Base-by-base conservation (phyloP, 495 filamentous ascomycete genomes). In the Amorphotheca resinae region DNA sequence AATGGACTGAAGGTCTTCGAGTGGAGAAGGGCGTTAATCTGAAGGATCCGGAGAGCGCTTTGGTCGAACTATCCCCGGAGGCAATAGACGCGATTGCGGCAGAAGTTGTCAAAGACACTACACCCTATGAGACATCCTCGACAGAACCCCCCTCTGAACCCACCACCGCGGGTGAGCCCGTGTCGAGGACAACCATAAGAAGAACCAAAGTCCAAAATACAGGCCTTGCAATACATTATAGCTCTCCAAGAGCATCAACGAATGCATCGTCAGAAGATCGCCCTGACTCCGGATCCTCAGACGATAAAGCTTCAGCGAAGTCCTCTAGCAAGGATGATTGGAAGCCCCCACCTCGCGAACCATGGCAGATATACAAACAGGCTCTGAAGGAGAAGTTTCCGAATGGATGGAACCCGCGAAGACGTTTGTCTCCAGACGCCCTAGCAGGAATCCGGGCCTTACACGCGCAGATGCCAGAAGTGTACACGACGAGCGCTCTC, bases 361-460 rank as follows among this genome's bases (percentile, higher is more conserved):
- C 40, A 2, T 95, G 87, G 87, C 68, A 73, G 50, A 61, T 76
- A 8, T 76, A 93, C 35, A 93, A 93, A 59, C 59, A 57, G 0
- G 76, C 73, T 0, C 56, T 89, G 14, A 63, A 75, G 41, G 53
- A 68, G 22, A 95, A 95, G 55, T 93, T 95, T 51, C 70, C 75
- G 1, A 63, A 69, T 5, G 77, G 79, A 5, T 98, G 89, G 87
- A 64, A 69, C 31, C 87, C 91, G 17, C 67, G 68, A 20, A 96
- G 93, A 63, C 77, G 77, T 44, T 74, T 98, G 1, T 96, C 91
- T 0, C 91, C 89, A 0, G 88, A 95, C 59, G 84, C 89, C 9
- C 56, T 93, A 9, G 80, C 87, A 12, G 87, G 86, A 21, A 95
- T 96, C 44, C 77, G 84, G 15, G 75, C 79, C 22, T 66, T 98